Evolutionary conservation across 176 grass and related monocot genomes (phyloP).

Genomic region (Triticum monococcum): DNA sequence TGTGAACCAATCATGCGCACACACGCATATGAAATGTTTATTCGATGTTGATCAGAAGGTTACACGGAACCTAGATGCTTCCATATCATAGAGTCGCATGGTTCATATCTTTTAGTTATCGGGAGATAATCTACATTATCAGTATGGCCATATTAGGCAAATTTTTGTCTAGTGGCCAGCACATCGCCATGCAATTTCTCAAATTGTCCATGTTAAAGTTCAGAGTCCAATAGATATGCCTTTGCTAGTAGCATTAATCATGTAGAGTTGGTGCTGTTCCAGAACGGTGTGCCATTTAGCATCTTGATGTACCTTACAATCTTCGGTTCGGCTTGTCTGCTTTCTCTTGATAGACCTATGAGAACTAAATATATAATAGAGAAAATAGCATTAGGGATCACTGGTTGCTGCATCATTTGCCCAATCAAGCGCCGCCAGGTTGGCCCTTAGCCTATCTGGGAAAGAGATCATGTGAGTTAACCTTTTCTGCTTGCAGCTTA

Average conservation of each 20-base stretch:
- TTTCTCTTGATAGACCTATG: conserved; percentile 13
- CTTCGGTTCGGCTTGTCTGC: conserved; percentile 3
- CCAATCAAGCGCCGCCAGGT: background rate
- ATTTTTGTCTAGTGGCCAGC: conserved; percentile 20
- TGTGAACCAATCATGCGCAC: conserved; percentile 20
- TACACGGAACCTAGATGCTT: conserved; percentile 21
- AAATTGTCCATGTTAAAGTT: conserved; percentile 13
- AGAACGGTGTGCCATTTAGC: conserved; percentile 24
- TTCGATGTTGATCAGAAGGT: background rate
- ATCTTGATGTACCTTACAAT: background rate
- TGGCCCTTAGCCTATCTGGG: background rate
- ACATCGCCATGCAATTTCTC: background rate
- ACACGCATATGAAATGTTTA: background rate
- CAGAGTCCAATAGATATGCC: conserved; percentile 9
- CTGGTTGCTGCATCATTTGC: conserved; percentile 29
- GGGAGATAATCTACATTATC: conserved; percentile 1
- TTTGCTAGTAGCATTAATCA: conserved; percentile 13
- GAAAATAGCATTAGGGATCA: background rate
- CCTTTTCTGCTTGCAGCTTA: background rate
- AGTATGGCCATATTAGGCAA: conserved; percentile 2
- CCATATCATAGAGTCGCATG: background rate
- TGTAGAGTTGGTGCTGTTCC: conserved; percentile 9
- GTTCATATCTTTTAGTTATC: background rate
- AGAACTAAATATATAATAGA: background rate
- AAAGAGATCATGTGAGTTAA: conserved; percentile 10